Evolutionary conservation across 495 filamentous ascomycete species (phyloP).

Genomic region (Sordaria brevicollis): DNA sequence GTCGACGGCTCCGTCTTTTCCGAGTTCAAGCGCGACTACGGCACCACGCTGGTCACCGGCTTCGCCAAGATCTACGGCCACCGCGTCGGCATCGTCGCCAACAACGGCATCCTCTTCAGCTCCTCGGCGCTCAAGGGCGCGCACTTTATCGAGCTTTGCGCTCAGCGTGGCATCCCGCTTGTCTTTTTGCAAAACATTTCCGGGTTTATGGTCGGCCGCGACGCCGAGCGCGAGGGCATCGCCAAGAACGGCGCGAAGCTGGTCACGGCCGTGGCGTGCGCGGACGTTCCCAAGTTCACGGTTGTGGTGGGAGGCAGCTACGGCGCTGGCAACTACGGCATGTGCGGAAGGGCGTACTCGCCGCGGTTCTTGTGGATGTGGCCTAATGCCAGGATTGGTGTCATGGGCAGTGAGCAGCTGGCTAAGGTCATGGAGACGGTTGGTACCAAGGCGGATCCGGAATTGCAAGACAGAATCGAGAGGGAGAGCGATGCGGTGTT

Average conservation of each 20-base stretch:
- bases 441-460: constrained; percentile 71
- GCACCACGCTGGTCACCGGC: constrained; percentile 81
- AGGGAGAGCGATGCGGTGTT: constrained; percentile 82
- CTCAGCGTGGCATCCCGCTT: constrained; percentile 77
- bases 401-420: constrained; percentile 94
- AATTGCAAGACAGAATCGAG: constrained; percentile 77
- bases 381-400: constrained; percentile 89
- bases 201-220: constrained; percentile 94
- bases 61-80: constrained; percentile 88
- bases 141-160: constrained; percentile 97
- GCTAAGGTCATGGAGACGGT: constrained; percentile 91
- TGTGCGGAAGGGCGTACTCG: constrained; percentile 86
- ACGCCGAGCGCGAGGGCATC: constrained; percentile 89
- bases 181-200: constrained; percentile 95
- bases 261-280: constrained; percentile 90
- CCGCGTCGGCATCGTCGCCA: constrained; percentile 86
- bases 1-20: constrained; percentile 85
- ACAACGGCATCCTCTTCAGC: constrained; percentile 97
- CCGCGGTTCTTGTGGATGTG: constrained; percentile 94
- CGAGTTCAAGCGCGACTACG: constrained; percentile 93
- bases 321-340: constrained; percentile 60
- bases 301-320: constrained; percentile 89
- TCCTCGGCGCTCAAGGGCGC: constrained; percentile 85
- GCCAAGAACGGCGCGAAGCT: constrained; percentile 98
- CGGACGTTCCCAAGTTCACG: constrained; percentile 94